Base-by-base conservation (phyloP, 2,329 filamentous ascomycete species). In the Lecanicillium sp. region DNA sequence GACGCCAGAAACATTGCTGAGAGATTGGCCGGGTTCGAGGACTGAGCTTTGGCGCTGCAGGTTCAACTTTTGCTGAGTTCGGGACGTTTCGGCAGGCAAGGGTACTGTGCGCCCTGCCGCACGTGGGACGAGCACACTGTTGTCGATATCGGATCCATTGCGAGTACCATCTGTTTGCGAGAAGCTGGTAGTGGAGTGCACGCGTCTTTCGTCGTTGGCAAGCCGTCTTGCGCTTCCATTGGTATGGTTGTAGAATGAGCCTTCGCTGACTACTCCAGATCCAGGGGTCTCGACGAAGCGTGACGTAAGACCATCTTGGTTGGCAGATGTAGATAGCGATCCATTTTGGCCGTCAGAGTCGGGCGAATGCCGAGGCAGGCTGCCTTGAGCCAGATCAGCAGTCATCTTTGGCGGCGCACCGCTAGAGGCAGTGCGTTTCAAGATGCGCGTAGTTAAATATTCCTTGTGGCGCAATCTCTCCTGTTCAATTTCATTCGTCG, bases 11-110 rank as follows among this genome's bases (percentile, higher is more conserved):
- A 55, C 53, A 14, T 52, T 55, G 2, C 52, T 41, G 1, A 59
- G 53, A 4, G 52, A 44, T 60, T 79, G 73, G 20, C 73, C 63
- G 1, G 78, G 77, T 48, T 86, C 82, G 34, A 86, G 80, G 46
- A 74, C 76, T 4, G 81, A 85, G 52, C 80, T 83, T 20, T 80
- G 82, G 28, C 83, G 73, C 52, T 86, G 81, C 2, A 87, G 68
- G 59, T 85, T 81, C 12, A 87, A 65, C 51, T 87, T 87, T 55
- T 86, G 81, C 58, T 86, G 81, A 1, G 80, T 85, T 12, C 83
- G 71, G 38, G 79, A 84, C 47, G 75, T 70, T 43, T 77, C 71
- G 1, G 70, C 68, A 1, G 67, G 57, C 1, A 62, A 62, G 2
- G 60, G 59, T 14, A 50, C 65, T 45, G 48, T 59, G 45, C 62